Conservation (phyloP, 2,329 filamentous ascomycete species). For the Fusarium clavum region DNA sequence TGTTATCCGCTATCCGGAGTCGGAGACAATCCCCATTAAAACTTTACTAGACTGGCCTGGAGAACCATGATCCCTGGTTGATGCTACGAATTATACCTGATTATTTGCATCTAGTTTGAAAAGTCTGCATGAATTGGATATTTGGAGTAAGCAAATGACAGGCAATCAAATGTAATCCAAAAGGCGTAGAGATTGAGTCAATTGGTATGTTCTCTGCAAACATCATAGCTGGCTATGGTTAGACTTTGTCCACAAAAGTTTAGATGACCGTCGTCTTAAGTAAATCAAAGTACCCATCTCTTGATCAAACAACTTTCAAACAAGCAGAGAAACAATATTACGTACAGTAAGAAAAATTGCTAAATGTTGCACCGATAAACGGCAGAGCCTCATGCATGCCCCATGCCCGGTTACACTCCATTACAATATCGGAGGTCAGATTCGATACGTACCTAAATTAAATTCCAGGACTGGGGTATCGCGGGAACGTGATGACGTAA, state of each 20-base stretch:
- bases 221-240: background rate
- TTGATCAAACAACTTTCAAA: background rate
- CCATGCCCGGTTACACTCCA: background rate
- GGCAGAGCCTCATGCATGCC: slow-evolving; percentile 1
- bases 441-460: background rate
- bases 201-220: background rate
- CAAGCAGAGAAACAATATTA: background rate
- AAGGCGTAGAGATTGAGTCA: background rate
- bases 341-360: background rate
- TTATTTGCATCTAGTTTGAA: background rate
- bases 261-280: background rate
- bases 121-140: background rate
- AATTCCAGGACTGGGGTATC: background rate
- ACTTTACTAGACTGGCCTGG: background rate
- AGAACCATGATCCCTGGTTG: slow-evolving; percentile 11
- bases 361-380: slow-evolving; percentile 7
- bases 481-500: slow-evolving; percentile 44
- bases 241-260: background rate
- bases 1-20: slow-evolving; percentile 26
- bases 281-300: background rate
- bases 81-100: background rate
- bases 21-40: slow-evolving; percentile 17
- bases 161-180: background rate
- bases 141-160: background rate
- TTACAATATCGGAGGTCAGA: slow-evolving; percentile 2